Base-by-base conservation (phyloP, 352 stramenopile species). In the Phytophthora brassicae region DNA sequence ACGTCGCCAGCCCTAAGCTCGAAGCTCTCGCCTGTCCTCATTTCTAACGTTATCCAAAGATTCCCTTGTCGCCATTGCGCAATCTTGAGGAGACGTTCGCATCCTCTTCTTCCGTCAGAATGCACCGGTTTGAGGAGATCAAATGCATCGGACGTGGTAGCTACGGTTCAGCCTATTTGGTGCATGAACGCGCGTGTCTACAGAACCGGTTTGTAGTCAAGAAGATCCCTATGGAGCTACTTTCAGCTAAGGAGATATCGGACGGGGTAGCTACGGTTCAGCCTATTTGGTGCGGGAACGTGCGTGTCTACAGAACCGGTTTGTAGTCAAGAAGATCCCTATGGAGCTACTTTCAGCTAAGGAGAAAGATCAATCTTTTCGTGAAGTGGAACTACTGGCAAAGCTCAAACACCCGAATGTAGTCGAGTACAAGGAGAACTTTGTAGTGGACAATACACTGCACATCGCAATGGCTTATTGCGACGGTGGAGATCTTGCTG, bases 391-490 rank as follows among this genome's bases (percentile, higher is more conserved):
- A 56, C 75, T 98, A 31, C 70, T 98, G 60, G 72, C 93, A 56
- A 86, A 86, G 64, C 79, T 98, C 49, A 83, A 88, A 41, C 91
- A 98, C 60, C 93, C 94, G 13, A 98, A 97, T 58, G 97, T 98
- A 63, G 93, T 98, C 50, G 88, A 94, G 51, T 98, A 98, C 75
- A 95, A 89, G 54, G 95, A 98, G 50, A 96, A 74, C 66, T 97
- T 98, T 64, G 82, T 84, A 9, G 55, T 76, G 39, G 66, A 79
- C 45, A 81, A 90, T 46, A 77, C 92, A 17, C 78, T 98, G 53
- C 95, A 96, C 66, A 98, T 98, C 59, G 89, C 97, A 50, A 98
- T 98, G 95, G 88, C 90, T 23, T 98, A 98, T 63, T 98, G 92
- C 63, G 95, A 98, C 69, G 91, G 93, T 19, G 90, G 90, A 7